Evolutionary conservation across 2,329 filamentous ascomycete genomes (phyloP).

Genomic region (Hysterium pulicare): DNA sequence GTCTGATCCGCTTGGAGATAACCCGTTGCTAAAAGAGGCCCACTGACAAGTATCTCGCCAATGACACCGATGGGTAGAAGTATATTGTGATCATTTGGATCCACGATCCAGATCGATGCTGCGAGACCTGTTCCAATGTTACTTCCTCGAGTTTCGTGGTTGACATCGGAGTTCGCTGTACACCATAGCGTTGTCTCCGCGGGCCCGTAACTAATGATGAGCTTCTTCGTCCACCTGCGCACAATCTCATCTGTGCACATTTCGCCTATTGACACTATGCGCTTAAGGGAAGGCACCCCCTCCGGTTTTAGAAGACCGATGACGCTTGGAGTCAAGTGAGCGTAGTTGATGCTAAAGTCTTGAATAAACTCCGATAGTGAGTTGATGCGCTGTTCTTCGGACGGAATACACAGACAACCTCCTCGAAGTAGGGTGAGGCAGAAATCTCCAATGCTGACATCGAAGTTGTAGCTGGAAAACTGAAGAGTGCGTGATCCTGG

Average conservation of each 20-base stretch:
- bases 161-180: conserved; percentile 5
- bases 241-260: conserved; percentile 14
- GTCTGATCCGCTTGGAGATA: conserved; percentile 12
- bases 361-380: conserved; percentile 41
- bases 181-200: conserved; percentile 8
- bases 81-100: conserved; percentile 13
- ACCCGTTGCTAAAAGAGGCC: conserved; percentile 37
- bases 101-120: conserved; percentile 21
- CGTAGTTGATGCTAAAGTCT: conserved; percentile 9
- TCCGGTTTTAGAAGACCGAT: conserved; percentile 44
- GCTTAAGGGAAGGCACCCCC: conserved; percentile 37
- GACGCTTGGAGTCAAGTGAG: conserved; percentile 55
- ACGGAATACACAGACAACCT: conserved; percentile 51
- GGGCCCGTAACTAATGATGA: conserved; percentile 18
- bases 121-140: conserved; percentile 6
- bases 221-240: conserved; percentile 3
- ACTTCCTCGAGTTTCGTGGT: conserved; percentile 7
- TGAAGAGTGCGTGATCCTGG: background rate
- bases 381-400: conserved; percentile 50
- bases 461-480: conserved; percentile 47
- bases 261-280: conserved; percentile 40
- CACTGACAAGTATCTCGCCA: conserved; percentile 54
- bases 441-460: conserved; percentile 50
- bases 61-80: conserved; percentile 22
- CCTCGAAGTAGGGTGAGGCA: conserved; percentile 47